Conservation (phyloP, 306 rosid genomes). For the Lathyrus tuberosus region DNA sequence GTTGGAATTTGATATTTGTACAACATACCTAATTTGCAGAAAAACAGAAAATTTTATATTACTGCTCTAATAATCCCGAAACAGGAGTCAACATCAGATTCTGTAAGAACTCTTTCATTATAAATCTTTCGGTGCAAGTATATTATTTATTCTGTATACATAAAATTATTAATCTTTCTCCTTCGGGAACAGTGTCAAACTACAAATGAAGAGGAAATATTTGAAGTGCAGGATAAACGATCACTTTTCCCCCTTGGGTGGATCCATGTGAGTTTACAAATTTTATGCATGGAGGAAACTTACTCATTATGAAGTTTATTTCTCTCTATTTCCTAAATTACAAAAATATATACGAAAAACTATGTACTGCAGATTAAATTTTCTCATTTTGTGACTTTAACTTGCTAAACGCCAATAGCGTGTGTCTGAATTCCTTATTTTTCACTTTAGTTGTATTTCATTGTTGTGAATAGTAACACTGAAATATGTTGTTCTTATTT, state of each 20-base stretch:
- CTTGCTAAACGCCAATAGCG: neutral
- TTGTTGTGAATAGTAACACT: slow-evolving; percentile 16
- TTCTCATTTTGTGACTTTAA: slow-evolving; percentile 13
- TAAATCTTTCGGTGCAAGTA: slow-evolving; percentile 28
- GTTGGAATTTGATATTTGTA: slow-evolving; percentile 38
- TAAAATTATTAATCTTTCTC: slow-evolving; percentile 28
- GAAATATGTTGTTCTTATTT: slow-evolving; percentile 39
- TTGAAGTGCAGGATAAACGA: slow-evolving; percentile 88
- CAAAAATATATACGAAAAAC: neutral
- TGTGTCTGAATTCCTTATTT: slow-evolving; percentile 23
- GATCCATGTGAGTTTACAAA: slow-evolving; percentile 83
- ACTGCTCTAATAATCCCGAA: slow-evolving; percentile 94
- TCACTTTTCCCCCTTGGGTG: slow-evolving; percentile 99
- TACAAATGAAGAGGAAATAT: slow-evolving; percentile 94
- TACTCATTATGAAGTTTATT: neutral
- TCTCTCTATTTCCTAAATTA: slow-evolving; percentile 16
- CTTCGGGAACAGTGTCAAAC: slow-evolving; percentile 80
- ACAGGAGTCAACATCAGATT: slow-evolving; percentile 87
- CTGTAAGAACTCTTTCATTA: slow-evolving; percentile 63
- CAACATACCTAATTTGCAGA: slow-evolving; percentile 55
- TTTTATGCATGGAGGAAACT: slow-evolving; percentile 18
- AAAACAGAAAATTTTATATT: slow-evolving; percentile 82
- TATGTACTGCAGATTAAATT: slow-evolving; percentile 11
- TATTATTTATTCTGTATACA: slow-evolving; percentile 23
- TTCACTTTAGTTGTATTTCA: slow-evolving; percentile 5